Percentiles rank a stretch among this genome's conserved stretches.
Evolutionary conservation across 2,329 filamentous ascomycete genomes (phyloP).

Genomic region (Zymoseptoria passerinii): DNA sequence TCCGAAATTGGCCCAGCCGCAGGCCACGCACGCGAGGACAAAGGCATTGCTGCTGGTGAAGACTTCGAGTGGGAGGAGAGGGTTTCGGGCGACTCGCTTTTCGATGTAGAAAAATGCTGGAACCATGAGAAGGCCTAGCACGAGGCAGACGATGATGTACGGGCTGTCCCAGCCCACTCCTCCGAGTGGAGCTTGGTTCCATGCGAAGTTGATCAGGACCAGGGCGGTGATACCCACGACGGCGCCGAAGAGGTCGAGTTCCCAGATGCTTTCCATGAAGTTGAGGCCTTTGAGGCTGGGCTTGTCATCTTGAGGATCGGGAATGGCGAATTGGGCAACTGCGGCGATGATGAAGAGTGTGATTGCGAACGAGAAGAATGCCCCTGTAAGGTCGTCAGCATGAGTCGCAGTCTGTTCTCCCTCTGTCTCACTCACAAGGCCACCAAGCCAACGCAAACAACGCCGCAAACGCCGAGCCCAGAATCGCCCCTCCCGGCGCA

Average conservation of each 20-base stretch:
- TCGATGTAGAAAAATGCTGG: constrained; percentile 24
- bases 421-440: constrained; percentile 15
- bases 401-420: constrained; percentile 9
- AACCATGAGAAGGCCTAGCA: constrained; percentile 21
- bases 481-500: constrained; percentile 29
- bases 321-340: constrained; percentile 20
- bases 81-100: constrained; percentile 13
- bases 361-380: constrained; percentile 18
- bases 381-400: constrained; percentile 4
- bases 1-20: constrained; percentile 25
- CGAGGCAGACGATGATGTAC: constrained; percentile 21
- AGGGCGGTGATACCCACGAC: constrained; percentile 22
- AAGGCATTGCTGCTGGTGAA: constrained; percentile 21
- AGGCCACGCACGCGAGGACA: constrained; percentile 24
- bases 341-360: constrained; percentile 12
- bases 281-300: constrained; percentile 9
- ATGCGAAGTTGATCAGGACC: constrained; percentile 26
- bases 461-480: constrained; percentile 26
- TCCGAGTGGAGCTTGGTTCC: constrained; percentile 26
- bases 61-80: constrained; percentile 22
- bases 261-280: constrained; percentile 10
- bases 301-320: constrained; percentile 16
- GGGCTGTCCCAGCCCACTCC: constrained; percentile 24
- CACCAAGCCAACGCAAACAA: constrained; percentile 29
- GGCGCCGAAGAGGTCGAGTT: constrained; percentile 23